Evolutionary conservation across 495 filamentous ascomycete species (phyloP).

Genomic region (Aspergillus homomorphus): DNA sequence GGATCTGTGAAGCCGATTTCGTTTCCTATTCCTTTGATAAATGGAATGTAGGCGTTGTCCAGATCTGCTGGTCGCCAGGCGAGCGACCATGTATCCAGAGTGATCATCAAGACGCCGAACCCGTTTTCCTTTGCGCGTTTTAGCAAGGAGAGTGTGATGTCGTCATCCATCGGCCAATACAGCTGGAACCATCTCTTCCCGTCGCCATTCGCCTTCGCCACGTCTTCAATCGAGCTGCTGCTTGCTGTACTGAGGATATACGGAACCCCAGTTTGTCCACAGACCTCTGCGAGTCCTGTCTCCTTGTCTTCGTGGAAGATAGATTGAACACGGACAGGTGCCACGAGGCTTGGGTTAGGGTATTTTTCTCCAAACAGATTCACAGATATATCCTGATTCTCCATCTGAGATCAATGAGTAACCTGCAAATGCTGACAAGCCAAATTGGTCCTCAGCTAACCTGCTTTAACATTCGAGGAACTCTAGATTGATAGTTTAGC

Average conservation of each 20-base stretch:
- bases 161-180: constrained; percentile 62
- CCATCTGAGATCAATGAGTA: constrained; percentile 25
- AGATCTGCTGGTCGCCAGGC: constrained; percentile 61
- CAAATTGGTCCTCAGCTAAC: constrained; percentile 19
- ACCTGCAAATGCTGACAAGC: not conserved
- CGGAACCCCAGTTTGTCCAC: constrained; percentile 48
- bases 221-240: constrained; percentile 54
- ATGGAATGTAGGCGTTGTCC: constrained; percentile 58
- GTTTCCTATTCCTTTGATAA: constrained; percentile 42
- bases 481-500: constrained; percentile 17
- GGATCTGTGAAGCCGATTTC: constrained; percentile 54
- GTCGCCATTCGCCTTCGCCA: constrained; percentile 40
- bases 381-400: constrained; percentile 49
- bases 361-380: constrained; percentile 57
- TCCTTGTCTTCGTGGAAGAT: constrained; percentile 58
- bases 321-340: constrained; percentile 57
- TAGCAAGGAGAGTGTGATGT: constrained; percentile 58
- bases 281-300: constrained; percentile 50
- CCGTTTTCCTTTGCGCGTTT: constrained; percentile 56
- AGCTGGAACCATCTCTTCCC: constrained; percentile 62
- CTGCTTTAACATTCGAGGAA: constrained; percentile 42
- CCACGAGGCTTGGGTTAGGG: constrained; percentile 52
- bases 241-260: constrained; percentile 58
- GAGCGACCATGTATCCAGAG: constrained; percentile 43
- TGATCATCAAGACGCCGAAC: constrained; percentile 45